These are phyloP conservation scores for Jamesozyma gamospora DNA, from an alignment of 805 yeast species.

Conservation along the genomic window DNA sequence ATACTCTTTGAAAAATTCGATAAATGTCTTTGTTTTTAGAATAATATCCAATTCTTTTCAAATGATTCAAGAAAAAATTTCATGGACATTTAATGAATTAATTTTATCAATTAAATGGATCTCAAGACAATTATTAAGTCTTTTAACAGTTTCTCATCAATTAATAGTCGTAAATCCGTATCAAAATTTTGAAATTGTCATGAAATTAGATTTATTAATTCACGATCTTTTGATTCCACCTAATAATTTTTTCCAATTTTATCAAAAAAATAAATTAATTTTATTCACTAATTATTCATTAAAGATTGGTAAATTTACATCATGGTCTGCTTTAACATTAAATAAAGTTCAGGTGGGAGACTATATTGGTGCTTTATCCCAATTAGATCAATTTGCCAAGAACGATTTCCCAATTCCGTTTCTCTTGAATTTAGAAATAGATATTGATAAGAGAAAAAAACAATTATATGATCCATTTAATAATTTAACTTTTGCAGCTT, in stretches of 20 bases:
- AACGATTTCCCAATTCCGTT: constrained; percentile 11
- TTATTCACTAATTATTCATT: constrained; percentile 20
- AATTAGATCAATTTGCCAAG: constrained; percentile 14
- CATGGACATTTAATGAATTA: constrained; percentile 7
- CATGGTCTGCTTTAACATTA: constrained; percentile 27
- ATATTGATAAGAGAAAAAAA: constrained; percentile 8
- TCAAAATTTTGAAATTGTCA: constrained; percentile 6
- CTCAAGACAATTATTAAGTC: constrained; percentile 10
- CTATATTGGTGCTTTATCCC: constrained; percentile 21
- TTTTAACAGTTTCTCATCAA: constrained; percentile 23
- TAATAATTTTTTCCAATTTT: constrained; percentile 14
- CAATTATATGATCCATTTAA: constrained; percentile 24
- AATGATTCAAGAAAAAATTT: constrained; percentile 1
- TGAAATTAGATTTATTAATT: constrained; percentile 18
- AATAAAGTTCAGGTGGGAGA: constrained; percentile 23
- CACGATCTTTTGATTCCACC: constrained; percentile 23
- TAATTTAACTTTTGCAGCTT: constrained; percentile 24
- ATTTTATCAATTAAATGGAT: constrained; percentile 22
- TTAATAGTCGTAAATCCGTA: constrained; percentile 13
- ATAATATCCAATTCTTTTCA: not conserved
- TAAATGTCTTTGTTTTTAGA: constrained; percentile 6
- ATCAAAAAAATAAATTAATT: constrained; percentile 12
- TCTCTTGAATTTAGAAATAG: constrained; percentile 11
- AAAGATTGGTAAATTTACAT: constrained; percentile 20
- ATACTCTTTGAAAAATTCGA: constrained; percentile 11